phyloP scores from a whole-genome alignment of 2,329 filamentous ascomycete species.

The Ophiognomonia clavigignenti-juglandacearum region DNA sequence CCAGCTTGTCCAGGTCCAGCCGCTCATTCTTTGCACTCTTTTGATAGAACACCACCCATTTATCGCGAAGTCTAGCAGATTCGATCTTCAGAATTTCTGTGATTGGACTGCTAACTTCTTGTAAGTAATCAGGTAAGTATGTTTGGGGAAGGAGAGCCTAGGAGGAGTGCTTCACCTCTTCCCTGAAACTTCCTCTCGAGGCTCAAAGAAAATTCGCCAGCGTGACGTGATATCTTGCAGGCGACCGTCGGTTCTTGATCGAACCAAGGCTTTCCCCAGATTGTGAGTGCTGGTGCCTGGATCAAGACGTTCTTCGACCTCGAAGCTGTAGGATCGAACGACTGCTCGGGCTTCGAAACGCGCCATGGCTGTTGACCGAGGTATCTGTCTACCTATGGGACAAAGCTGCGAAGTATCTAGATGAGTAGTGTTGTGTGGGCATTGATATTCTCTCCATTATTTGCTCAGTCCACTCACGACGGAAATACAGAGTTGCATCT shows the following conservation, averaged over 20 bases:
- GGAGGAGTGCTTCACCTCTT: background rate
- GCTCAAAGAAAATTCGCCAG: slow-evolving; percentile 17
- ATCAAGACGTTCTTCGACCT: slow-evolving; percentile 7
- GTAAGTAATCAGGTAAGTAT: no score
- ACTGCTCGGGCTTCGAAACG: background rate
- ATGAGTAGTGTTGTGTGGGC: background rate
- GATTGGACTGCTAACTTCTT: slow-evolving; percentile 3
- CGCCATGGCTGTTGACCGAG: no score
- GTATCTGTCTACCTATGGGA: no score
- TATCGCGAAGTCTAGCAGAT: slow-evolving; percentile 10
- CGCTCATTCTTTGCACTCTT: slow-evolving; percentile 11
- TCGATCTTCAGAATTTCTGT: slow-evolving; percentile 12
- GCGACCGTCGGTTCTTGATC: background rate
- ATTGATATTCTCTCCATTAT: no score
- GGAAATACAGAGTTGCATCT: no score
- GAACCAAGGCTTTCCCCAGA: slow-evolving; percentile 8
- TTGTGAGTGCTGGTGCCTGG: background rate
- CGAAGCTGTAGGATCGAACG: slow-evolving; percentile 3
- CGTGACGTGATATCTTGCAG: slow-evolving; percentile 4
- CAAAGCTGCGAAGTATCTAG: no score
- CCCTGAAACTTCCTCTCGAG: background rate
- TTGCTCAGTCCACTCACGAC: no score
- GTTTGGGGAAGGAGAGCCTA: no score
- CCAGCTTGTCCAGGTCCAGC: slow-evolving; percentile 3
- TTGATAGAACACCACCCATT: slow-evolving; percentile 14